Conservation (phyloP, 441 rosid species). For the Heliophila coronopifolia region DNA sequence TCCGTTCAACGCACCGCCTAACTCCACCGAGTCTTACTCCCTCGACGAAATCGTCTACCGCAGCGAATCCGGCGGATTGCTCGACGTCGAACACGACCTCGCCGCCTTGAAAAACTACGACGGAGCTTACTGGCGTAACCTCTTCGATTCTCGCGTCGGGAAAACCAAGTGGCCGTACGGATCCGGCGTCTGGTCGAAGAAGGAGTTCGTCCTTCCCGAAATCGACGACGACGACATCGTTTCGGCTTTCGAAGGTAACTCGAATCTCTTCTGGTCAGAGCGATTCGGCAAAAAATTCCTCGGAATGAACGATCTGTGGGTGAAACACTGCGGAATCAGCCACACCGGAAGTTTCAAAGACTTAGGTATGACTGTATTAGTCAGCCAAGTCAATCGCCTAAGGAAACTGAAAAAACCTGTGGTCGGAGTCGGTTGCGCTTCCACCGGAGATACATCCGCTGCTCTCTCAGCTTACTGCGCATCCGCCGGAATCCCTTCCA, state of each 20-base stretch:
- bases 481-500: constrained; percentile 60
- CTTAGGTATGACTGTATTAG: constrained; percentile 67
- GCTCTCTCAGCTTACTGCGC: constrained; percentile 68
- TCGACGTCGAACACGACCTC: constrained; percentile 63
- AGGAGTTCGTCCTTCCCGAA: constrained; percentile 70
- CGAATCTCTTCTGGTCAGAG: constrained; percentile 72
- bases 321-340: constrained; percentile 67
- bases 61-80: constrained; percentile 55
- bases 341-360: constrained; percentile 74
- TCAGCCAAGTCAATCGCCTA: constrained; percentile 60
- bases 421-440: constrained; percentile 64
- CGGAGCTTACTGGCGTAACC: constrained; percentile 54
- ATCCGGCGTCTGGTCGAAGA: constrained; percentile 70
- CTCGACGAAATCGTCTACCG: constrained; percentile 69
- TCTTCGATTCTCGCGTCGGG: constrained; percentile 66
- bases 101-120: constrained; percentile 46
- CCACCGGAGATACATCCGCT: constrained; percentile 69
- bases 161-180: constrained; percentile 67
- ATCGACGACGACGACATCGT: constrained; percentile 64
- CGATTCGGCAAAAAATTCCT: constrained; percentile 49
- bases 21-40: constrained; percentile 47
- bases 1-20: constrained; percentile 43
- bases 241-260: constrained; percentile 65
- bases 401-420: constrained; percentile 50
- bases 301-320: constrained; percentile 69